Percentiles rank a stretch among this genome's conserved stretches.
phyloP scores from a whole-genome alignment of 768 basidiomycete genomes.

The Termitomyces sp. region DNA sequence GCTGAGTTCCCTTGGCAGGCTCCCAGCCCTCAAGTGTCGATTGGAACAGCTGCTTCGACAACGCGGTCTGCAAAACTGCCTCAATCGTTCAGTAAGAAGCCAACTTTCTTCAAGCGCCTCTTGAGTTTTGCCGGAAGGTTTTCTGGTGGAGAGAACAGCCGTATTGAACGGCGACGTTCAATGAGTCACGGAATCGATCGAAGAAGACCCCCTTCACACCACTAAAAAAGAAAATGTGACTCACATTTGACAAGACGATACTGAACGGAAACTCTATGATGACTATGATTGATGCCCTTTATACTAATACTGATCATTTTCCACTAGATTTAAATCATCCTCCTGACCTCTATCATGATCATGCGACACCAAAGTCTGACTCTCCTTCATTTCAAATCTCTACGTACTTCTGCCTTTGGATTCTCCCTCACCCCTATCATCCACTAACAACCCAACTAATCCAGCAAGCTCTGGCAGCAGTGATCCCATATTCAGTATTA shows the following conservation, averaged over 20 bases:
- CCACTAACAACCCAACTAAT: not conserved
- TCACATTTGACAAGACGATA: not conserved
- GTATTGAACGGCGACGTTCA: slow-evolving; percentile 50
- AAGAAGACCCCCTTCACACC: slow-evolving; percentile 14
- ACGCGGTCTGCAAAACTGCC: slow-evolving; percentile 56
- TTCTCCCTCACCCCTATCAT: not conserved
- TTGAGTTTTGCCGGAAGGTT: slow-evolving; percentile 50
- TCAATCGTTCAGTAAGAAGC: slow-evolving; percentile 45
- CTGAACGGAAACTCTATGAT: not conserved
- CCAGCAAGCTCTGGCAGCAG: not conserved
- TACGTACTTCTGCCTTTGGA: not conserved
- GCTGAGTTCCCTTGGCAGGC: slow-evolving; percentile 19
- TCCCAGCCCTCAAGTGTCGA: slow-evolving; percentile 45
- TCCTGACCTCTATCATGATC: no score
- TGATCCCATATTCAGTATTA: not conserved
- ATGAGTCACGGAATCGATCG: slow-evolving; percentile 31
- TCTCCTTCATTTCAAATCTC: not conserved
- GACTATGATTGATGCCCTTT: not conserved
- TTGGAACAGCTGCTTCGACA: slow-evolving; percentile 57
- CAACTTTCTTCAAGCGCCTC: slow-evolving; percentile 55
- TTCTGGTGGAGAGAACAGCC: slow-evolving; percentile 31
- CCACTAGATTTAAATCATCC: not conserved
- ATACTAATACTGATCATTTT: not conserved
- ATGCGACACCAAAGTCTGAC: no score
- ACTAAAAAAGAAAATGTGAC: not conserved